phyloP scores from a whole-genome alignment of 23 red algal species.

The Gracilaria gracilis region DNA sequence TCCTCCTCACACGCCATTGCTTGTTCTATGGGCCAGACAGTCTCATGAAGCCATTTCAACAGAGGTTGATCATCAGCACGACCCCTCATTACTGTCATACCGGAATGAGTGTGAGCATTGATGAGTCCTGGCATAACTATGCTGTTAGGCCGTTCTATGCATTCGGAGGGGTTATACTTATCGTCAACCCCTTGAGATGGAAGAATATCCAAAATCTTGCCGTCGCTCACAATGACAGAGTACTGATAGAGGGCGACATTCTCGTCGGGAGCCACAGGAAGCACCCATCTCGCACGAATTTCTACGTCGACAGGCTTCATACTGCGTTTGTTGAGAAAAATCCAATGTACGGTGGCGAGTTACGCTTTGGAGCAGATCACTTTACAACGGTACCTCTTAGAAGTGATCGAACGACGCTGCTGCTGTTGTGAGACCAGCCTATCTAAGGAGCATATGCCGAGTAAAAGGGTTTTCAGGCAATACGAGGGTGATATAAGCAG shows the following conservation, averaged over 20 bases:
- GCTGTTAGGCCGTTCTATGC: constrained; percentile 64
- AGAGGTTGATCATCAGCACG: constrained; percentile 90
- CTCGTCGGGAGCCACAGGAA: constrained; percentile 63
- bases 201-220: constrained; percentile 72
- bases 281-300: constrained; percentile 71
- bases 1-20: constrained; percentile 61
- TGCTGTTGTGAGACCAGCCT: background rate
- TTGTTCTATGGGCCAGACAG: constrained; percentile 91
- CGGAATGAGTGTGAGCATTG: constrained; percentile 98
- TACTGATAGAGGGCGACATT: constrained; percentile 60
- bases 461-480: too few species aligned
- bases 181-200: constrained; percentile 35
- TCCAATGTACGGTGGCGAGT: background rate
- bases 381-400: background rate
- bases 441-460: too few species aligned
- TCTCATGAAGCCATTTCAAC: constrained; percentile 82
- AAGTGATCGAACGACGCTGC: background rate
- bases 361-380: background rate
- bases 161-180: constrained; percentile 34
- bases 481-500: too few species aligned
- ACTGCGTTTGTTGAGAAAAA: background rate
- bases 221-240: constrained; percentile 73
- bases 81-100: constrained; percentile 94
- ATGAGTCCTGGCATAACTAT: constrained; percentile 92
- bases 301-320: constrained; percentile 49